Base-by-base conservation (phyloP, 345 rosid species). In the Populus alba region DNA sequence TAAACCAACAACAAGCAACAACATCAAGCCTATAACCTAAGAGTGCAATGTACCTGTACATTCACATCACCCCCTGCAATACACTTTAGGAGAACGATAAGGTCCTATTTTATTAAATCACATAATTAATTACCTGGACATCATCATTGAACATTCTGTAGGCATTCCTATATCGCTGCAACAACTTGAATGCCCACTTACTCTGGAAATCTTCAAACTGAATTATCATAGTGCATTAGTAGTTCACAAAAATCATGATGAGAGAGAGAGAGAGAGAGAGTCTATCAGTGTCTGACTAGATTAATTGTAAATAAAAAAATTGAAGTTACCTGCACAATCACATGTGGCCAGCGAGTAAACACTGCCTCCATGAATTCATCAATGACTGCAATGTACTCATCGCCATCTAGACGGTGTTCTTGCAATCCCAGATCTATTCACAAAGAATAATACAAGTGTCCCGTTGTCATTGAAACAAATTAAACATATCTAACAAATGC, bases 201-300 rank as follows among this genome's bases (percentile, higher is more conserved):
- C 99, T 96, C 86, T 96, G 98, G 85, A 96, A 96, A 89, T 96
- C 99, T 87, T 96, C 99, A 84, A 96, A 96, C 98, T 96, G 87
- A 81, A 84, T 71, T 77, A 71, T 77, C 72, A 63, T 27, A 67
- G 47, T 66, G 25, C 53, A 47, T 72, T 65, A 80, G 68, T 38
- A 72, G 29, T 27, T 57, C 33, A 70, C 27, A 43, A 16, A 17
- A 41, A 77, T 70, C 53, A 68, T 62, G 43, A 57, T 8, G 61
- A 20, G 8, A 3, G 2, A 33, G 25, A 41, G 33, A 2, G 15
- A 2, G 15, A n/a, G 43, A 25, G 45, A 47, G 31, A 39, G 43
- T 37, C 23, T 15, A 17, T 25, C 33, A 73, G 16, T 5, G 18
- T n/a, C 4, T 29, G 20, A 25, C n/a, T 53, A 20, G 47, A 62